Base-by-base conservation (phyloP, 768 basidiomycete species). In the Cystobasidium tubakii region DNA sequence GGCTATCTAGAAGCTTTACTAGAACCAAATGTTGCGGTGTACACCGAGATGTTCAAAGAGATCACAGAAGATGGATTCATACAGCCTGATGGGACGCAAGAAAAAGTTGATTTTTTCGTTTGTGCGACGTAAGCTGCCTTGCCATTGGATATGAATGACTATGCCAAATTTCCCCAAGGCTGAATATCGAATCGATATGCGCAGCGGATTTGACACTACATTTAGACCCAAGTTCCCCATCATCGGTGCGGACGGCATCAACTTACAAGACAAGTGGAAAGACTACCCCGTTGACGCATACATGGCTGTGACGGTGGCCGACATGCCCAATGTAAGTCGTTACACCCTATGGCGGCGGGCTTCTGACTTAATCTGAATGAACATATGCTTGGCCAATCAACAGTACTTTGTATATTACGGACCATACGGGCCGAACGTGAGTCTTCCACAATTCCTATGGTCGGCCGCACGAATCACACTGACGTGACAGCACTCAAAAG, bases 1-100 rank as follows among this genome's bases (percentile, higher is more conserved):
- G 77, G 77, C 19, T 77, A 77, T 65, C 76, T 77, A 46, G 77
- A 77, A 53, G 76, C 77, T 4, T 55, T 77, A 17, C 33, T 57
- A 17, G 29, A 70, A 46, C 74, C 73, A 15, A 77, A 77, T 42
- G 74, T 76, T 10, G 29, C 57, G 29, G 23, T 23, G 6, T 60
- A 60, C 21, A 60, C 57, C 17, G 57, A 60, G 27, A 60, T 60
- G 57, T 60, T 60, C 57, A 60, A 60, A 25, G 57, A 60, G 33
- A 60, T 60, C 13, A 60, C 57, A 15, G 57, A 60, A 60, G 57
- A 60, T 60, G 57, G 57, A 7, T 60, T 60, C 21, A 60, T 60
- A 9, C 57, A 60, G 27, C 57, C 57, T 60, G 57, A 60, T 60
- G 57, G 57, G 23, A 60, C 57, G 27, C 12, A 60, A 60, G 57